Conservation (phyloP, 2,329 filamentous ascomycete genomes). For the Calcarisporium arbuscula region DNA sequence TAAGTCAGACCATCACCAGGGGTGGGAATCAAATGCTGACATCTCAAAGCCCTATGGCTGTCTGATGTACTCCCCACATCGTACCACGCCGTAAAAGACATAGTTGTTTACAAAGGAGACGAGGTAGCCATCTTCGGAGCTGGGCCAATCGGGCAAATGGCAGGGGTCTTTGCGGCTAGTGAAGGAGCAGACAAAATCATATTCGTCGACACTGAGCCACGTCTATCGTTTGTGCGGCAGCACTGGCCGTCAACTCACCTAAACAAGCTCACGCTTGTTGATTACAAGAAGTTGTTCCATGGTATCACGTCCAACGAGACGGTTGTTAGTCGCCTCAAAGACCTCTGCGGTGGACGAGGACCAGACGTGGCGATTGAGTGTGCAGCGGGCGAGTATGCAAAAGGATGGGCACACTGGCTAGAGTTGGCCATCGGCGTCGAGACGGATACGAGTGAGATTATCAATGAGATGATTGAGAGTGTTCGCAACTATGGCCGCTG, state of each 20-base stretch:
- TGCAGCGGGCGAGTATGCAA: constrained; percentile 54
- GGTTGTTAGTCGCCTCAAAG: constrained; percentile 66
- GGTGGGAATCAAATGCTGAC: constrained; percentile 1
- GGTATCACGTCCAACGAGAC: constrained; percentile 53
- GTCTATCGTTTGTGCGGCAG: constrained; percentile 61
- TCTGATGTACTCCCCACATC: constrained; percentile 75
- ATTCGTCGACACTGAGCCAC: constrained; percentile 67
- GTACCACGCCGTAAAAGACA: constrained; percentile 80
- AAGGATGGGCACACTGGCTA: constrained; percentile 54
- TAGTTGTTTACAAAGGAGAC: constrained; percentile 70
- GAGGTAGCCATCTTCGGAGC: constrained; percentile 80
- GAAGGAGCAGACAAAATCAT: constrained; percentile 72
- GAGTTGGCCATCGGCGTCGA: constrained; percentile 61
- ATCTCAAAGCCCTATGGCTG: constrained; percentile 52
- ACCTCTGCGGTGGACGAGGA: constrained; percentile 64
- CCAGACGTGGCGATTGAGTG: constrained; percentile 70
- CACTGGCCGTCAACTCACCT: constrained; percentile 46
- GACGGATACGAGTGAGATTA: constrained; percentile 75
- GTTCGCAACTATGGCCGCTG: constrained; percentile 66
- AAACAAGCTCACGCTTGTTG: constrained; percentile 58
- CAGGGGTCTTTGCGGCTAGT: constrained; percentile 65
- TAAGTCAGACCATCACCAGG: constrained; percentile 8
- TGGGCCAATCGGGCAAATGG: constrained; percentile 83
- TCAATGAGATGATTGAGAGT: constrained; percentile 75
- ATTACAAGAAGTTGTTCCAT: constrained; percentile 56